Conservation (phyloP, 129 eudicot genomes). For the Artemisia tridentata region DNA sequence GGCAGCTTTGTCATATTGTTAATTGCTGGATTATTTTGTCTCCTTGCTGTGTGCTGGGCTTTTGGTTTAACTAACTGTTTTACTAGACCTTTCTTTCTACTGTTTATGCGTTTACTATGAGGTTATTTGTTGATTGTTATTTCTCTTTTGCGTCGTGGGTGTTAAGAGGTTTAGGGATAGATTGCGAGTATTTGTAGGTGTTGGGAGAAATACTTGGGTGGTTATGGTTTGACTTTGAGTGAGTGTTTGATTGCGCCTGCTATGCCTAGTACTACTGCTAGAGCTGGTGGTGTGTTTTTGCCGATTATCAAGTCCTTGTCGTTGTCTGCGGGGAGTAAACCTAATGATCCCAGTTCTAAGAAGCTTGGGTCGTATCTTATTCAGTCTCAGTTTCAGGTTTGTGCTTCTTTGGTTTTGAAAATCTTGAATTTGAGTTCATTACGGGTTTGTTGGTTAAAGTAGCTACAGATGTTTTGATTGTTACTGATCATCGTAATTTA, state of each 20-base stretch:
- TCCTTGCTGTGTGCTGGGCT: constrained; percentile 98
- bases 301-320: constrained; percentile 85
- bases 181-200: constrained; percentile 87
- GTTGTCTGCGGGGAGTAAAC: constrained; percentile 69
- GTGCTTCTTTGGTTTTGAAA: constrained; percentile 26
- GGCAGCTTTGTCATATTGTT: constrained; percentile 87
- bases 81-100: constrained; percentile 61
- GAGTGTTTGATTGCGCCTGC: constrained; percentile 96
- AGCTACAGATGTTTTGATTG: too few species aligned
- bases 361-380: constrained; percentile 77
- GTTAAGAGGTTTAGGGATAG: constrained; percentile 78
- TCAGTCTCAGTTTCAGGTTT: constrained; percentile 84
- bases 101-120: constrained; percentile 75
- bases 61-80: constrained; percentile 64
- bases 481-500: too few species aligned
- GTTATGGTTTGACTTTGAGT: constrained; percentile 81
- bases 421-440: neutral
- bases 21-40: constrained; percentile 76
- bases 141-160: constrained; percentile 78
- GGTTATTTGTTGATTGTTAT: constrained; percentile 86
- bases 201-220: constrained; percentile 76
- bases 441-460: too few species aligned
- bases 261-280: constrained; percentile 94
- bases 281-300: constrained; percentile 94
- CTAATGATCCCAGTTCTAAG: constrained; percentile 52